Evolutionary conservation across 192 early-diverging fungal genomes (phyloP), one percentile per base, ranked within the genome.

Genomic region (Cladochytrium replicatum): DNA sequence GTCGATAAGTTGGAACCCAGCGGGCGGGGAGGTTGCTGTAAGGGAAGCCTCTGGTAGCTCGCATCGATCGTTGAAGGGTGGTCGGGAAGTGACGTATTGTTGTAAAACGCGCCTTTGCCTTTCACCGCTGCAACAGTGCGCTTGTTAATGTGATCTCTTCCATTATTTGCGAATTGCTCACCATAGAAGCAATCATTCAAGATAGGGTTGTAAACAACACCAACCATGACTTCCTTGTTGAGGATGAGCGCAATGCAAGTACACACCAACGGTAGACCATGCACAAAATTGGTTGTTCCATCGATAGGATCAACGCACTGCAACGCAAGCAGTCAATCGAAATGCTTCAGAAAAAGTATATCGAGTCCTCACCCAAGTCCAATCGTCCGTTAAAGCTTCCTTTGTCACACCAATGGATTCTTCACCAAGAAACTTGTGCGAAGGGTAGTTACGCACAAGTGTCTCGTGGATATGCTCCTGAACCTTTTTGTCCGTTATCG

Each of bases 181-280:
- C n/a, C 60, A 25, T 64, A 49, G 54, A 75, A 85, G 48, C 86
- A 68, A 59, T 98, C 87, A 55, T 87, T 69, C 43, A 93, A 62
- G 11, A 98, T 71, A 9, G 94, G 94, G 60, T 91, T 85, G 57
- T 82, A 93, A 4, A 98, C 78, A 8, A 91, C 91, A 9, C 94
- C 94, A 6, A 96, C 80, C 17, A 88, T 78, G 0, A 86, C 83
- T 28, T 72, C 58, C 46, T 79, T 72, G 52, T 81, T 69, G 41
- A 88, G 64, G 1, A 84, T 71, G 47, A 98, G 58, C 2, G 75
- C 91, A 43, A 98, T 89, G n/a, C 83, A 88, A 38, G 94, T 77
- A 43, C 80, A 78, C 2, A 86, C 82, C 62, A 80, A 93, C 0
- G 88, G 94, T 49, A 89, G 87, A 6, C 71, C 64, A 43, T 73